Base-by-base conservation (phyloP, 257 asterid genomes). In the Parsonsia alboflavescens region DNA sequence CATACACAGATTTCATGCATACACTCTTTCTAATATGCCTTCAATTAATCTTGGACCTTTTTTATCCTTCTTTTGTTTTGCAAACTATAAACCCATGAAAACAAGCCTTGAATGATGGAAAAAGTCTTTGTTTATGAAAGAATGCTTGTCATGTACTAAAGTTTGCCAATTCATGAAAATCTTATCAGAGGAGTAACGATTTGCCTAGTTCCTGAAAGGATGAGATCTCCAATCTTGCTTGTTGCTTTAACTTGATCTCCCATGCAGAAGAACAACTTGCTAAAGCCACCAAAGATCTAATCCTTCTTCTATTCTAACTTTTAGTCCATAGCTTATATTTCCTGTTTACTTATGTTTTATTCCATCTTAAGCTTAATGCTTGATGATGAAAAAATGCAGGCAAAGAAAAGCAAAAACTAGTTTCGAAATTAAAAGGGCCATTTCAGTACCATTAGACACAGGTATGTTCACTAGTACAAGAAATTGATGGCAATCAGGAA, bases 1-100 rank as follows among this genome's bases (percentile, higher is more conserved):
- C 90, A 39, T 80, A 86, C 77, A 80, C 81, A 28, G 61, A 70
- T 41, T 54, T 84, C 5, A 36, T 73, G 72, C 39, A 33, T 33
- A 33, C 2, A 53, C 57, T 56, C 19, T n/a, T 4, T 39, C 1
- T 53, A 36, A 15, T 22, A 16, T n/a, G n/a, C 39, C 39, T 33
- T 33, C 39, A 33, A 33, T 33, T 33, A 33, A 33, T 33, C 39
- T 33, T 33, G 39, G 39, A 33, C n/a, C 39, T 33, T 33, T 3
- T 1, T 33, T 33, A 3, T 33, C 39, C 39, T 33, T 33, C 39
- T 1, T 33, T 33, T 33, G 39, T 33, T 33, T 33, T 33, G 39
- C 39, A n/a, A 1, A 33, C 39, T 33, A 33, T 33, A 33, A 33
- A 33, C 39, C 39, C 3, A 33, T 54, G 59, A 54, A 21, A 33